Evolutionary conservation across 305 asterid species (phyloP), one percentile per base, ranked within the genome.

Genomic region (Fraxinus velutina): DNA sequence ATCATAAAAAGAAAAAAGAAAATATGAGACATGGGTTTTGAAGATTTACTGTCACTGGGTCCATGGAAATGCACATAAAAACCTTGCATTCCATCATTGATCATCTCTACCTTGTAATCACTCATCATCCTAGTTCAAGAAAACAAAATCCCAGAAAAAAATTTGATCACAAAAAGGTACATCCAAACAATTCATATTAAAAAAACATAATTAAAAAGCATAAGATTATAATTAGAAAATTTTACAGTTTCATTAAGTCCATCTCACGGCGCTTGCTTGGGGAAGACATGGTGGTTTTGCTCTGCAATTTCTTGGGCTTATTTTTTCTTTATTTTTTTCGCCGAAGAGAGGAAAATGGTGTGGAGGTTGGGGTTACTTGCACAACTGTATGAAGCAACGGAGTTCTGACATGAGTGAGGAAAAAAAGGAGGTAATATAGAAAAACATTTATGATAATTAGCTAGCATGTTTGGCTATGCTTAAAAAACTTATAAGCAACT

Each of bases 41-140:
- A 55, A 77, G 82, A 82, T 57, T 81, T 90, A 92, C 88, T 89
- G 82, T 91, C 94, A 62, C 10, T 86, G 72, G 94, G 94, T 75
- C 94, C 94, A 80, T 87, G 85, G 84, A 91, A 89, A 68, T 86
- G 90, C 80, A 91, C 94, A 88, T 84, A 89, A 77, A 91, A 91
- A 86, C 87, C 90, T 81, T 89, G 91, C 89, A 88, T 89, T 64
- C 90, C 92, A 87, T 91, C 94, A 82, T 89, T 88, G 79, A 91
- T 88, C 92, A 88, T 88, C 88, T 91, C 94, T 87, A 91, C 94
- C 87, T 88, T 89, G 89, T 88, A 91, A 87, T 91, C 94, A 81
- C 90, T 87, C 92, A 89, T 89, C 94, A 91, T 89, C 91, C 94
- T 91, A 84, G 79, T 81, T 19, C 85, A 85, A 76, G 33, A 81